phyloP scores from a whole-genome alignment of 75 land plant species.

The Ceratopteris richardii region DNA sequence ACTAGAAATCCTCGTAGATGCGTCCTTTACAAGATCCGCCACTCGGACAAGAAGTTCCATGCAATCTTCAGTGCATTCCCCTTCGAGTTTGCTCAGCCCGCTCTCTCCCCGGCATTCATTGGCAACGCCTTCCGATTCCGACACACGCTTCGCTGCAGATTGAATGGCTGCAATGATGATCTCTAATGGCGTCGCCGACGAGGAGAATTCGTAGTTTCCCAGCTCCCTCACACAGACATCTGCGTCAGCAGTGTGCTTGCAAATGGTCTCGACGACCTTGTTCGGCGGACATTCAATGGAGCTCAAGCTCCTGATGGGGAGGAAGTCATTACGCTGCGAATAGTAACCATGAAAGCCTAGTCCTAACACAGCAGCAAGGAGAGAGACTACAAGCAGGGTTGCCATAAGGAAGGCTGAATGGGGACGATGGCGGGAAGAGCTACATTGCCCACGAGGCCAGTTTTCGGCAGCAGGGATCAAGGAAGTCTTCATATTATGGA shows the following conservation, averaged over 20 bases:
- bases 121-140: conserved; percentile 20
- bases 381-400: no score
- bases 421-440: no score
- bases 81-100: conserved; percentile 8
- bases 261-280: conserved; percentile 21
- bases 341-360: no score
- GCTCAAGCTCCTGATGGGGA: no score
- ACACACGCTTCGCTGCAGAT: conserved; percentile 13
- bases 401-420: no score
- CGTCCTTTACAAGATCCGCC: conserved; percentile 40
- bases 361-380: no score
- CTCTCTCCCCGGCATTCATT: conserved; percentile 8
- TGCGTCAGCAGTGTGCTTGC: conserved; percentile 28
- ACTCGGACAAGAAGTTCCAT: conserved; percentile 22
- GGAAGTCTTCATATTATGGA: no score
- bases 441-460: no score
- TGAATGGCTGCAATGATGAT: conserved; percentile 23
- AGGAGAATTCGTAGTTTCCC: conserved; percentile 6
- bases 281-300: no score
- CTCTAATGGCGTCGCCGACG: conserved; percentile 13
- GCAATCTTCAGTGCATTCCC: conserved; percentile 31
- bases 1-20: conserved; percentile 31
- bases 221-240: conserved; percentile 26
- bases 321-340: no score
- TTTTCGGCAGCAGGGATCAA: no score